A percentile compares a stretch with the other conserved stretches of the same genome.
Conservation (phyloP, 2,329 filamentous ascomycete genomes). For the Pseudocercospora fijiensis region DNA sequence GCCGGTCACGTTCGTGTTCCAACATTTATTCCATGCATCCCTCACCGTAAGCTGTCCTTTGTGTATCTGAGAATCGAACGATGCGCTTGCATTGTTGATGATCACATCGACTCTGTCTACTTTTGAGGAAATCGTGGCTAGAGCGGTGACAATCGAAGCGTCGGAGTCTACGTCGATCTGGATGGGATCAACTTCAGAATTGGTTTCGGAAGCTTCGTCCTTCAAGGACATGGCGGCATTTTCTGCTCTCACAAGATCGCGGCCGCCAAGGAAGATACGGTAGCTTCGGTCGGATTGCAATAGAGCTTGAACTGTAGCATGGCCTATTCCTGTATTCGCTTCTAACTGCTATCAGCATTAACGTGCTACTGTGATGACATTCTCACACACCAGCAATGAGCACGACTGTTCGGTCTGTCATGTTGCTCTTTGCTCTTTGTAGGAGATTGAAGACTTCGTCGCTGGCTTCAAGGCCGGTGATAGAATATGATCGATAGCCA, state of each 20-base stretch:
- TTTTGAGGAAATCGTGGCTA: slow-evolving; percentile 45
- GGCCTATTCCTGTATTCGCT: slow-evolving; percentile 58
- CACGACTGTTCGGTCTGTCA: neutral
- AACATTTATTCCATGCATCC: slow-evolving; percentile 39
- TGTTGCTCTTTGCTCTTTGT: neutral
- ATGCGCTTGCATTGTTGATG: slow-evolving; percentile 57
- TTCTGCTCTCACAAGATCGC: slow-evolving; percentile 54
- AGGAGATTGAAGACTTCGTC: neutral
- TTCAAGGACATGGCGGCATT: neutral
- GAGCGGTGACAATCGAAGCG: slow-evolving; percentile 51
- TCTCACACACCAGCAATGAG: slow-evolving; percentile 1
- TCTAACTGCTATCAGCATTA: slow-evolving; percentile 36
- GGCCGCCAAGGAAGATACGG: slow-evolving; percentile 56
- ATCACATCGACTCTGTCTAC: slow-evolving; percentile 53
- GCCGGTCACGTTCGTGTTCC: slow-evolving; percentile 42
- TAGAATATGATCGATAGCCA: slow-evolving; percentile 1
- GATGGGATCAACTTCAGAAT: slow-evolving; percentile 47
- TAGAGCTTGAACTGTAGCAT: slow-evolving; percentile 57
- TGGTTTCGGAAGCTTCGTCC: slow-evolving; percentile 42
- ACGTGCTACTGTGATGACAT: neutral
- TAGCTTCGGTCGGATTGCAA: slow-evolving; percentile 50
- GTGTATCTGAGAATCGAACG: slow-evolving; percentile 43
- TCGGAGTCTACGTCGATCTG: slow-evolving; percentile 58
- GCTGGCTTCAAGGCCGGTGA: neutral
- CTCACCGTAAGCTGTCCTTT: slow-evolving; percentile 37